A percentile compares a stretch with the other conserved stretches of the same genome.
Conservation (phyloP, 2,329 filamentous ascomycete species). For the Verticillium longisporum region DNA sequence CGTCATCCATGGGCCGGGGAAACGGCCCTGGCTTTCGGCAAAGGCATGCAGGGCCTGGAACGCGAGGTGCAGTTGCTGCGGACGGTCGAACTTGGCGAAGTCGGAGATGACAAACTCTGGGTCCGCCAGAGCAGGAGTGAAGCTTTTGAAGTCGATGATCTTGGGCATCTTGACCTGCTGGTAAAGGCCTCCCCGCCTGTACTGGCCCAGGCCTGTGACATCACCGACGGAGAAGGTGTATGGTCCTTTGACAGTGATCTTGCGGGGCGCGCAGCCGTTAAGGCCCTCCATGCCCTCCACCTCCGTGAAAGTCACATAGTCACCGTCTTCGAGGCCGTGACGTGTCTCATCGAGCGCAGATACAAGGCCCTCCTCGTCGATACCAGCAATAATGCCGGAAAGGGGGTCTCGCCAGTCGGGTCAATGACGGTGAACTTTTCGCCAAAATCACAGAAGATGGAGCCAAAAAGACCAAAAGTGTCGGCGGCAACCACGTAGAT, state of each 20-base stretch:
- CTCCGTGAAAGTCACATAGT: conserved; percentile 92
- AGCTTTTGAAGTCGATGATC: conserved; percentile 78
- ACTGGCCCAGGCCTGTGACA: conserved; percentile 78
- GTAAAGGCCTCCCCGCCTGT: conserved; percentile 82
- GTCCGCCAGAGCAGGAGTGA: conserved; percentile 71
- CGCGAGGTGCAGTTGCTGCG: conserved; percentile 83
- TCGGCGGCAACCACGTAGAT: conserved; percentile 87
- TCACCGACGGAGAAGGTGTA: conserved; percentile 98
- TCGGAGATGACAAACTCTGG: conserved; percentile 90
- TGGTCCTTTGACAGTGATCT: conserved; percentile 88
- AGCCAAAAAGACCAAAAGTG: conserved; percentile 89
- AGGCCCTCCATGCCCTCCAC: conserved; percentile 85
- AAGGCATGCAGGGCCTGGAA: conserved; percentile 91
- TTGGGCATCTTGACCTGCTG: conserved; percentile 99
- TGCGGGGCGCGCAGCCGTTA: conserved; percentile 77
- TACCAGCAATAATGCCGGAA: conserved; percentile 82
- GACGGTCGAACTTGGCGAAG: conserved; percentile 96
- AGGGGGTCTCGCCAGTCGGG: conserved; percentile 79
- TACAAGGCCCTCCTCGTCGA: conserved; percentile 84
- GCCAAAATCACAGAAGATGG: conserved; percentile 96
- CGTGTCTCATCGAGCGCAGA: conserved; percentile 91
- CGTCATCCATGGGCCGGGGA: conserved; percentile 76
- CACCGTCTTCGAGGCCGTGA: conserved; percentile 92
- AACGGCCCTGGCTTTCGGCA: conserved; percentile 63
- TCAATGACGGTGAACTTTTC: conserved; percentile 89